Percentiles rank a stretch among this genome's conserved stretches.
phyloP scores from a whole-genome alignment of 352 stramenopile genomes.

The Phytophthora pluvialis region DNA sequence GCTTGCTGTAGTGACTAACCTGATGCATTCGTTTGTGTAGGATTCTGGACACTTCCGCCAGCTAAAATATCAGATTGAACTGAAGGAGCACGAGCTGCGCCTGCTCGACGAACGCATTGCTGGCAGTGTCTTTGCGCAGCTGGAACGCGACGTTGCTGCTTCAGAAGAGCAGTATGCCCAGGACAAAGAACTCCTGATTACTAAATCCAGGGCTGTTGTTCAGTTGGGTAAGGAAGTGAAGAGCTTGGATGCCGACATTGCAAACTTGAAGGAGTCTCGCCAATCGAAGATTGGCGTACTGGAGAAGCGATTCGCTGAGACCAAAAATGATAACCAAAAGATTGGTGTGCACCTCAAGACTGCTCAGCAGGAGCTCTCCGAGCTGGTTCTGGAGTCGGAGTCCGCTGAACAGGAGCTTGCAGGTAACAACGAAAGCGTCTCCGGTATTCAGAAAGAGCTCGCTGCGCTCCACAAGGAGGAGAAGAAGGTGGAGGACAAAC shows the following conservation, averaged over 20 bases:
- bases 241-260: constrained; percentile 79
- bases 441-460: constrained; percentile 66
- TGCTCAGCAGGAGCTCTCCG: constrained; percentile 72
- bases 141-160: constrained; percentile 73
- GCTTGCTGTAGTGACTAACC: constrained; percentile 9
- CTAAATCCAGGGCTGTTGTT: constrained; percentile 72
- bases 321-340: constrained; percentile 80
- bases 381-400: constrained; percentile 78
- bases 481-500: constrained; percentile 74
- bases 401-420: constrained; percentile 72
- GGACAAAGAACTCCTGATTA: constrained; percentile 64
- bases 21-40: constrained; percentile 27
- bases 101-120: constrained; percentile 85
- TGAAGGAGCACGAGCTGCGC: constrained; percentile 84
- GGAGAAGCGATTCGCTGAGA: constrained; percentile 74
- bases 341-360: constrained; percentile 64
- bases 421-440: constrained; percentile 57
- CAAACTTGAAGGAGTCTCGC: constrained; percentile 81
- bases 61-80: constrained; percentile 77
- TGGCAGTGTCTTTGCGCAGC: constrained; percentile 77
- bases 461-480: constrained; percentile 65
- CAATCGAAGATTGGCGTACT: constrained; percentile 83
- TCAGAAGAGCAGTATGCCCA: constrained; percentile 79
- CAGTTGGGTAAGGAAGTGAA: constrained; percentile 81
- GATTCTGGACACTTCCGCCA: constrained; percentile 78